phyloP scores from a whole-genome alignment of 768 basidiomycete genomes.

The Calocybe gangraenosa region DNA sequence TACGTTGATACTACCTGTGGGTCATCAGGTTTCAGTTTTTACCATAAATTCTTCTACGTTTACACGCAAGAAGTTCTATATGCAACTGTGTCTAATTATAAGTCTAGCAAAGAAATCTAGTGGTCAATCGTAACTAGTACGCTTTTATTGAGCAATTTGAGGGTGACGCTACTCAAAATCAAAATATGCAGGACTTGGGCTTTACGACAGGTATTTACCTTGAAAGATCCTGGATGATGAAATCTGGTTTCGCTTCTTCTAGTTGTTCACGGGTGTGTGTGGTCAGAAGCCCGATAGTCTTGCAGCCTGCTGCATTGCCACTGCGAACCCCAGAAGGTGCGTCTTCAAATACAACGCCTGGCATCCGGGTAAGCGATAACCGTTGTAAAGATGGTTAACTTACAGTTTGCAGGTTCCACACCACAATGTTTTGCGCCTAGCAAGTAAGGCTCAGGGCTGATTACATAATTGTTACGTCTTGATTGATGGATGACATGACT shows the following conservation, averaged over 20 bases:
- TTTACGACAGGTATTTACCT: conserved; percentile 37
- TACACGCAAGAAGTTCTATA: background rate
- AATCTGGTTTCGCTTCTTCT: conserved; percentile 57
- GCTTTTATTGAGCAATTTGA: conserved; percentile 31
- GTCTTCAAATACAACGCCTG: conserved; percentile 88
- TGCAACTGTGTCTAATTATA: background rate
- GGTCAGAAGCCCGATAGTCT: conserved; percentile 80
- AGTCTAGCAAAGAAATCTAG: conserved; percentile 17
- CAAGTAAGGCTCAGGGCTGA: conserved; percentile 86
- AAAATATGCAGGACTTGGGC: background rate
- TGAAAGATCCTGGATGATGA: conserved; percentile 69
- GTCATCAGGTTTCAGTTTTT: conserved; percentile 11
- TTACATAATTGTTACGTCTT: background rate
- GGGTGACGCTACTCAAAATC: conserved; percentile 23
- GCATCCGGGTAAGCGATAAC: conserved; percentile 5
- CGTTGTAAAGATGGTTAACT: conserved; percentile 14
- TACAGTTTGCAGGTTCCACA: conserved; percentile 60
- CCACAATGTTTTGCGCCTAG: conserved; percentile 73
- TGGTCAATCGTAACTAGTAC: conserved; percentile 42
- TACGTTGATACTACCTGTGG: conserved; percentile 8
- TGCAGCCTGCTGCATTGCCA: conserved; percentile 79
- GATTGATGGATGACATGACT: conserved; percentile 15
- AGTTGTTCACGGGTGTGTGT: conserved; percentile 71
- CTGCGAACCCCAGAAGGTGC: conserved; percentile 82
- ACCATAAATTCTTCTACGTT: no score